A percentile compares a stretch with the other conserved stretches of the same genome.
phyloP scores from a whole-genome alignment of 257 asterid genomes.

The Primulina tabacum region DNA sequence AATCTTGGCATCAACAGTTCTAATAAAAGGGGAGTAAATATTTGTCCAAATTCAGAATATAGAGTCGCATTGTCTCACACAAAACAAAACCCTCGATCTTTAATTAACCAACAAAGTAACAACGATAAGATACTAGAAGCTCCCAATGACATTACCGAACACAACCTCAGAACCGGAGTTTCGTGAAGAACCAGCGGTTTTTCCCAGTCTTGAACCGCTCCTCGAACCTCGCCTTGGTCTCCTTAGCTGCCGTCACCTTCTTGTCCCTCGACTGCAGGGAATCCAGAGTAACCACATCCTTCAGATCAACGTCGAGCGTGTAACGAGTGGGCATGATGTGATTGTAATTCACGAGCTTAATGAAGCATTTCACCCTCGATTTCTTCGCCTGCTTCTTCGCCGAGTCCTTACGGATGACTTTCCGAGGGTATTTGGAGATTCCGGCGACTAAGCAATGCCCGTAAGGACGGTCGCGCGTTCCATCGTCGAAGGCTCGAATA shows the following conservation, averaged over 20 bases:
- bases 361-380: slow-evolving; percentile 39
- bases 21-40: too few species aligned
- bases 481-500: slow-evolving; percentile 33
- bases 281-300: background rate
- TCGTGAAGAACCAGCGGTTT: background rate
- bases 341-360: slow-evolving; percentile 37
- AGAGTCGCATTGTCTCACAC: too few species aligned
- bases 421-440: slow-evolving; percentile 36
- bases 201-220: background rate
- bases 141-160: too few species aligned
- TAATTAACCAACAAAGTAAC: too few species aligned
- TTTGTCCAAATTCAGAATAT: too few species aligned
- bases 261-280: background rate
- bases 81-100: too few species aligned
- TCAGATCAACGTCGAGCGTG: slow-evolving; percentile 28
- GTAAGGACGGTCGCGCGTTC: slow-evolving; percentile 45
- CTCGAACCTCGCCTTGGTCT: background rate
- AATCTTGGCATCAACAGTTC: too few species aligned
- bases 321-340: slow-evolving; percentile 49
- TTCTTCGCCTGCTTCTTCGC: slow-evolving; percentile 50
- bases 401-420: slow-evolving; percentile 46
- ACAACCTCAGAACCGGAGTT: background rate
- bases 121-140: too few species aligned
- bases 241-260: background rate
- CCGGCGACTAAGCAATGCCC: slow-evolving; percentile 46